Evolutionary conservation across 805 yeast species (phyloP), one percentile per base, ranked within the genome.

Genomic region (Barnettozyma wickerhamii): DNA sequence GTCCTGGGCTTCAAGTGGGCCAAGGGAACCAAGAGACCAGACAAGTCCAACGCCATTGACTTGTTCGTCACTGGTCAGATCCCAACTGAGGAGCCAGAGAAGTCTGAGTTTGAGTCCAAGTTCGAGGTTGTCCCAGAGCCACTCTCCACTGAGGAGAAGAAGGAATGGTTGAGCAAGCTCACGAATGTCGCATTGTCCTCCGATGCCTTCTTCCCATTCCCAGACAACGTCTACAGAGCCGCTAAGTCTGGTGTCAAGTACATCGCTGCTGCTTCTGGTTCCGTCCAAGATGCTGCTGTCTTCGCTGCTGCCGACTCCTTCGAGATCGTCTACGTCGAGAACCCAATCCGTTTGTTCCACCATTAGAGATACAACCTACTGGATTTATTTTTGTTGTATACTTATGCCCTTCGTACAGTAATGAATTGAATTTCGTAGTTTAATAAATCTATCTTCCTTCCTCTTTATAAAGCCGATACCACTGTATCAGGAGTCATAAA

Each of bases 191-290:
- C 98, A 10, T 74, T 90, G 55, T 84, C 96, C 14, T 89, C 97
- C 4, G 99, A 93, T 64, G 99, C 99, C 21, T 93, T 93, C 80
- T 93, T 93, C 95, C 99, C 99, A 69, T 93, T 93, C 93, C 93
- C 98, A 52, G 99, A 93, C 68, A 93, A 93, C 62, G 96, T 93
- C 54, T 89, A 91, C 79, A 81, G 99, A 66, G 98, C 98, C 50
- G 96, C 81, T 38, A 81, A 86, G 74, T 84, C 95, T 15, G 99
- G 99, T 64, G 99, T 90, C 55, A 88, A 87, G 67, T 93, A 72
- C 71, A 75, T 93, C 62, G 95, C 96, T 58, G 99, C 99, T 38
- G 95, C 99, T 44, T 79, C 95, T 37, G 99, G 99, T 43, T 88
- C 96, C 17, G 96, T 93, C 48, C 91, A 88, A 88, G 99, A 93